Conservation (phyloP, 306 rosid species). For the Rubus idaeus region DNA sequence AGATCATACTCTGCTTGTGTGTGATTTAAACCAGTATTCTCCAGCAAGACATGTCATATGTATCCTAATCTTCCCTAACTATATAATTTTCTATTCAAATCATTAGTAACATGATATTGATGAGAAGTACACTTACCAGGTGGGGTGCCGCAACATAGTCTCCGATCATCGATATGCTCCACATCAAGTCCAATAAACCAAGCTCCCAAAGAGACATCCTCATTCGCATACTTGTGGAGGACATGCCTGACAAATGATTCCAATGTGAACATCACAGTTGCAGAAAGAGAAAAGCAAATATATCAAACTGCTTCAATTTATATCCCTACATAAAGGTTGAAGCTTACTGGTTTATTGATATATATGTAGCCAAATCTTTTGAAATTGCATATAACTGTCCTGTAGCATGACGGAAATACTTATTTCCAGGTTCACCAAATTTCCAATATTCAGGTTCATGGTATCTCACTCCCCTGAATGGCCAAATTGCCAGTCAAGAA, state of each 20-base stretch:
- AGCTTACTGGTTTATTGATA: conserved; percentile 84
- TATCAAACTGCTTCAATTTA: not conserved
- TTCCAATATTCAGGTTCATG: conserved; percentile 98
- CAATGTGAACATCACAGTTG: conserved; percentile 11
- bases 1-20: not conserved
- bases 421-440: conserved; percentile 94
- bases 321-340: conserved; percentile 8
- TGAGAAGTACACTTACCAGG: conserved; percentile 58
- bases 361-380: conserved; percentile 84
- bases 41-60: conserved; percentile 1
- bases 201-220: conserved; percentile 94
- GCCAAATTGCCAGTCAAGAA: conserved; percentile 33
- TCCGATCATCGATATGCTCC: conserved; percentile 87
- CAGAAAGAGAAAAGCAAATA: conserved; percentile 15
- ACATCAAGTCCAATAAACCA: conserved; percentile 97
- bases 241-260: conserved; percentile 61
- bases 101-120: conserved; percentile 1
- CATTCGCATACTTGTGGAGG: conserved; percentile 95
- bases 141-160: conserved; percentile 95
- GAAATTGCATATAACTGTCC: conserved; percentile 97
- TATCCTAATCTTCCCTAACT: not conserved
- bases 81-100: not conserved
- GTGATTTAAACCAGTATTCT: conserved; percentile 13
- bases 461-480: conserved; percentile 91
- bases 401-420: conserved; percentile 97